Evolutionary conservation across 768 basidiomycete genomes (phyloP), one percentile per base, ranked within the genome.

Genomic region (Boletellus ananas): DNA sequence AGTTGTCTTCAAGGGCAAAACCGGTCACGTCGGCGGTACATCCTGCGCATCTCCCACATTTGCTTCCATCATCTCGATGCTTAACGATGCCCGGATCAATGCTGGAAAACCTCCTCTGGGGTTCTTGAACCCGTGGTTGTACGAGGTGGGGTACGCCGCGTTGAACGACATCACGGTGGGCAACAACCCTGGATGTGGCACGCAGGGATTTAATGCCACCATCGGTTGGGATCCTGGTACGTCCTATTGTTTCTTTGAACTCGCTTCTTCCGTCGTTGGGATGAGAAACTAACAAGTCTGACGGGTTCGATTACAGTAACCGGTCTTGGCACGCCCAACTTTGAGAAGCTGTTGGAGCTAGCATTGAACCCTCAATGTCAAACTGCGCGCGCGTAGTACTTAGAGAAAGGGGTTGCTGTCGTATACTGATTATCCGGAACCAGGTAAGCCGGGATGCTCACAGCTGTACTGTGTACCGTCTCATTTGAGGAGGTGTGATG

Each of bases 11-110:
- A 46, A 59, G 23, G 81, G 81, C 3, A 16, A 41, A 6, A 27
- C 69, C 12, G 51, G 50, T n/a, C 60, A 64, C 1, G 74, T 81
- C 48, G 77, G 71, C 1, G 87, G 87, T 31, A 90, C 87, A 2
- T 86, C 84, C 13, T 81, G 82, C 1, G 61, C 85, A 1, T 59
- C 82, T 8, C 87, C 86, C 0, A 74, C 83, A 0, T 83, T 90
- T 50, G 76, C 85, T 6, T 79, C 75, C 21, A 69, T 88, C 45
- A 70, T 87, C 16, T 74, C 84, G 3, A 74, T 88, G 54, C 66
- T 88, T 45, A 86, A 87, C 45, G 83, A 87, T 49, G 81, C 76
- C 2, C 76, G 81, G 8, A 62, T 84, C 21, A 64, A 66, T 3
- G 69, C 68, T 0, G 68, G 71, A 0, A 65, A 70, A 43, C 58